Conservation (phyloP, 495 filamentous ascomycete genomes). For the Xylaria palmicola region DNA sequence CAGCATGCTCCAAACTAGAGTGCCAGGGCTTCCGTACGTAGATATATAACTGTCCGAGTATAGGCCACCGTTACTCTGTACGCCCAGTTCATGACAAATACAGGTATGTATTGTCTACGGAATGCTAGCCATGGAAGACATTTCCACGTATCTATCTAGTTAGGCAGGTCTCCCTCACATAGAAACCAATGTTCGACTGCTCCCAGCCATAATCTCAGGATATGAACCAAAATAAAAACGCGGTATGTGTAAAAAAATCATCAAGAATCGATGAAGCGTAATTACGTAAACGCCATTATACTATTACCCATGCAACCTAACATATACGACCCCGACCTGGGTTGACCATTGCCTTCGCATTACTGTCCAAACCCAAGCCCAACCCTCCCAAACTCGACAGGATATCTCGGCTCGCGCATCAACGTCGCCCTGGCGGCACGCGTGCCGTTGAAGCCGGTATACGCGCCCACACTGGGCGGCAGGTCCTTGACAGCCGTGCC, state of each 20-base stretch:
- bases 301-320: neutral
- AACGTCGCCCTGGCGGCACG: slow-evolving; percentile 9
- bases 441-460: slow-evolving; percentile 33
- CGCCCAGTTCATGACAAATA: too few species aligned
- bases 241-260: neutral
- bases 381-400: slow-evolving; percentile 14
- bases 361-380: slow-evolving; percentile 6
- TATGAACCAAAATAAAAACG: too few species aligned
- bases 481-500: slow-evolving; percentile 63
- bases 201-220: too few species aligned
- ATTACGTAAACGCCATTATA: neutral
- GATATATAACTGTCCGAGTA: too few species aligned
- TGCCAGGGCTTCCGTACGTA: too few species aligned
- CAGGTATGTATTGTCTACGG: too few species aligned
- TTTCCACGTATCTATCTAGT: too few species aligned
- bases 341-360: neutral
- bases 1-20: too few species aligned
- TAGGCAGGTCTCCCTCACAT: neutral
- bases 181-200: neutral
- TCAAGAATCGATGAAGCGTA: neutral
- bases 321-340: neutral
- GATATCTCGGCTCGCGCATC: slow-evolving; percentile 18
- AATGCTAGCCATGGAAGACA: too few species aligned
- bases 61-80: too few species aligned
- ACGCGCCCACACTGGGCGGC: slow-evolving; percentile 54